phyloP scores from a whole-genome alignment of 2,329 filamentous ascomycete genomes.

The Penicillium sp. region DNA sequence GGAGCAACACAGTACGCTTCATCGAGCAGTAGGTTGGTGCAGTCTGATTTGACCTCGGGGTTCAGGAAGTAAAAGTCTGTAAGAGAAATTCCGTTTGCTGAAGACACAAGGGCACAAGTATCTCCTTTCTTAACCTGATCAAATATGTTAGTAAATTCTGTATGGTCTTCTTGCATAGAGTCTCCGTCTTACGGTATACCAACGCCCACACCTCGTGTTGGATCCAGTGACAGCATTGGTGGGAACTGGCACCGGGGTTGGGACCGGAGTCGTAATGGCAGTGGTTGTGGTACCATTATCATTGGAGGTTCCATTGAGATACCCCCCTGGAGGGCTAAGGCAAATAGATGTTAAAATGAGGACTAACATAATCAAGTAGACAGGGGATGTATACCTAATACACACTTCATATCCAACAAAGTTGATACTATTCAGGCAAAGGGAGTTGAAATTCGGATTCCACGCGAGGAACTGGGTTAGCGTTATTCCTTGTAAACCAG shows the following conservation, averaged over 20 bases:
- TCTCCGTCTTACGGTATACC: constrained; percentile 12
- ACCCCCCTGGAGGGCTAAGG: constrained; percentile 3
- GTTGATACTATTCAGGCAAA: neutral
- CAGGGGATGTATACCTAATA: neutral
- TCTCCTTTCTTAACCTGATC: constrained; percentile 13
- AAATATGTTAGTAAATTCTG: neutral
- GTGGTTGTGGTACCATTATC: neutral
- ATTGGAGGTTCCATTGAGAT: constrained; percentile 1
- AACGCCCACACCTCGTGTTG: constrained; percentile 9
- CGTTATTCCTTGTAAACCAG: neutral
- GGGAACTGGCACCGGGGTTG: constrained; percentile 7
- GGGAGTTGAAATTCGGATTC: constrained; percentile 1
- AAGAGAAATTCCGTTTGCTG: constrained; percentile 11
- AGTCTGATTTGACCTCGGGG: constrained; percentile 17
- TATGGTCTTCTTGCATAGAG: neutral
- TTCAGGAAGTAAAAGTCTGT: constrained; percentile 17
- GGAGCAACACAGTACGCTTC: constrained; percentile 20
- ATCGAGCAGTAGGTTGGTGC: constrained; percentile 19
- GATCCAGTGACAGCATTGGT: constrained; percentile 11
- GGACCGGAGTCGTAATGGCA: constrained; percentile 3
- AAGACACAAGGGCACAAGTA: constrained; percentile 8
- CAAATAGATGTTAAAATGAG: neutral
- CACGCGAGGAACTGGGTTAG: neutral
- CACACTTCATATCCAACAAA: constrained; percentile 3
- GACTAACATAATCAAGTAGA: neutral